Evolutionary conservation across 208 protist genomes (phyloP).

Genomic region (Acanthamoeba lugdunensis): DNA sequence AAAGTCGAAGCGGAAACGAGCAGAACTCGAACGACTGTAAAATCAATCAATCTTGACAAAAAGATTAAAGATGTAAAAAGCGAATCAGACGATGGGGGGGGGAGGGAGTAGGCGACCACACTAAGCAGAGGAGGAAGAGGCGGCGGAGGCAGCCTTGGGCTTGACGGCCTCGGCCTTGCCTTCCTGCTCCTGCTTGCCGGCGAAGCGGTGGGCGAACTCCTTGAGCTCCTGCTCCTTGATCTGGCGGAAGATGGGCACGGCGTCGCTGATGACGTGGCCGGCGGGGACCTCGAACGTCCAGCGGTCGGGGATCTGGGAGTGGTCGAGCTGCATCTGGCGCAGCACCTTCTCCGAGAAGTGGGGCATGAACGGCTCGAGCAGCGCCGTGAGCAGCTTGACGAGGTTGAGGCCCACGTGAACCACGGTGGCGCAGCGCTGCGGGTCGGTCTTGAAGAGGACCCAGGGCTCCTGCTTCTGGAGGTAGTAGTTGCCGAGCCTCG

Average conservation of each 20-base stretch:
- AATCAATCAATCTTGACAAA: too few relatives aligned
- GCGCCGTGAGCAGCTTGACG: slow-evolving; percentile 12
- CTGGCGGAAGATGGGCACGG: slow-evolving; percentile 64
- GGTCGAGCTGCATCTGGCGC: slow-evolving; percentile 45
- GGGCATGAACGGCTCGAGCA: slow-evolving; percentile 66
- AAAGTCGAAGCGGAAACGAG: neutral
- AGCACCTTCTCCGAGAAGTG: slow-evolving; percentile 73
- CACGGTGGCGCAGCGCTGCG: slow-evolving; percentile 4
- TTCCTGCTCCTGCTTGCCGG: slow-evolving; percentile 35
- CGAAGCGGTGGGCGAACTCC: slow-evolving; percentile 40
- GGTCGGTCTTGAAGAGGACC: slow-evolving; percentile 75
- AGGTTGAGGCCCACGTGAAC: slow-evolving; percentile 41
- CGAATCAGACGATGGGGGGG: neutral
- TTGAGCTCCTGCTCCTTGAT: slow-evolving; percentile 50
- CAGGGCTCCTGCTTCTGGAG: slow-evolving; percentile 87
- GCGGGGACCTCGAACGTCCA: slow-evolving; percentile 50
- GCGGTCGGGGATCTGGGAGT: slow-evolving; percentile 48
- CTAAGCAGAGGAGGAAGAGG: neutral
- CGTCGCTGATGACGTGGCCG: slow-evolving; percentile 38
- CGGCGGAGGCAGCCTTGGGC: neutral
- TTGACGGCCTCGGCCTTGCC: neutral
- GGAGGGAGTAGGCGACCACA: neutral
- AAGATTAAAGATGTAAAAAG: neutral
- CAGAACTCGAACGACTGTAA: too few relatives aligned
- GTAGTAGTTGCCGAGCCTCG: slow-evolving; percentile 86